A percentile compares a stretch with the other conserved stretches of the same genome.
Evolutionary conservation across 2,329 filamentous ascomycete species (phyloP).

Genomic region (Colletotrichum neosansevieriae): DNA sequence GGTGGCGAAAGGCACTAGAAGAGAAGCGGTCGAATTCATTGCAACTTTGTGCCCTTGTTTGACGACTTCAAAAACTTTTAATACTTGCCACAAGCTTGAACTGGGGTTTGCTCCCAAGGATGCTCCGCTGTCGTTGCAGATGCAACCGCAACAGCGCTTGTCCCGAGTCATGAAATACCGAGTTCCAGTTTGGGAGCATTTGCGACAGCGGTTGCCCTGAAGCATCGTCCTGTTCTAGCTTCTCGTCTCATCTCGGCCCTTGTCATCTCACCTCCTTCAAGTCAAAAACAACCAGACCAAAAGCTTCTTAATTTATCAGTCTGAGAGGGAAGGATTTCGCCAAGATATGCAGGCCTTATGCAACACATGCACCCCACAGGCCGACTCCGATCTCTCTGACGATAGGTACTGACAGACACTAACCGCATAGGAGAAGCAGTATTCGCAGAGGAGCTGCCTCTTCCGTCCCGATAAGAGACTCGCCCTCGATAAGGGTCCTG

Average conservation of each 20-base stretch:
- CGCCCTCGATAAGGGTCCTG: conserved; percentile 21
- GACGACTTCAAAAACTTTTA: neutral
- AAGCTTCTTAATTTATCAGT: conserved; percentile 20
- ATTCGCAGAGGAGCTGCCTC: conserved; percentile 17
- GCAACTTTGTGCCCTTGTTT: neutral
- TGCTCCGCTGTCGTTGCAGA: neutral
- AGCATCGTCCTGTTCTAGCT: neutral
- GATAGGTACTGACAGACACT: neutral
- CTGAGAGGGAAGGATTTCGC: neutral
- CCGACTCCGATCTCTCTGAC: neutral
- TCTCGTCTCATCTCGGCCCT: conserved; percentile 7
- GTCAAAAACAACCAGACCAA: neutral
- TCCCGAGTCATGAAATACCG: conserved; percentile 9
- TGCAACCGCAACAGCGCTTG: neutral
- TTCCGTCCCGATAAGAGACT: conserved; percentile 32
- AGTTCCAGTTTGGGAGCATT: neutral
- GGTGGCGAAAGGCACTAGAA: too few relatives aligned
- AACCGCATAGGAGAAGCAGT: neutral
- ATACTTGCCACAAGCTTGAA: neutral
- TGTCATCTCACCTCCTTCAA: conserved; percentile 5
- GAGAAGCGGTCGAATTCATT: conserved; percentile 3
- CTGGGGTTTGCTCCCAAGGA: neutral
- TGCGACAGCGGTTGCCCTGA: conserved; percentile 3
- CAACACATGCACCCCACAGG: neutral
- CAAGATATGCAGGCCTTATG: conserved; percentile 16